Base-by-base conservation (phyloP, 768 basidiomycete species). In the Multifurca ochricompacta region DNA sequence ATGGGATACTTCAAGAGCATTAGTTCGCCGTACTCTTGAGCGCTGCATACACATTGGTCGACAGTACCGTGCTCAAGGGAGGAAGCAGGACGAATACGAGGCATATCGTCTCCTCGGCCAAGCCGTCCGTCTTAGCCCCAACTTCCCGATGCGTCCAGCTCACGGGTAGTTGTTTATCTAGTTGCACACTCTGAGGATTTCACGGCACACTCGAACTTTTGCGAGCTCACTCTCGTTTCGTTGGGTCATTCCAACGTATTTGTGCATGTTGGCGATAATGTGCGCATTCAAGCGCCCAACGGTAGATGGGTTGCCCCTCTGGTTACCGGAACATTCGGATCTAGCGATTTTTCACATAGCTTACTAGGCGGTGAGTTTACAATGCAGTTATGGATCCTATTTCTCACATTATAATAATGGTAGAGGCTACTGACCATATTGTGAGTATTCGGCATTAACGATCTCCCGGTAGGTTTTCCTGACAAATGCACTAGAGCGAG, bases 1-100 rank as follows among this genome's bases (percentile, higher is more conserved):
- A n/a, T 97, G 93, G 93, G 90, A 91, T 59, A 95, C 93, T 0
- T 92, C 87, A 2, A 85, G 83, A 62, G 83, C 79, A 2, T 79
- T 87, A 16, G 81, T 91, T 27, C 76, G 91, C 23, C 78, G 87
- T 19, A 80, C 79, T 0, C 73, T 96, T 23, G 78, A 86, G 62
- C 71, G 75, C 30, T 95, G 92, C 69, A 91, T 97, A 58, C 81
- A 87, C 30, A 67, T 81, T 11, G 93, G 91, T 1, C 70, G 93
- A 3, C 74, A 75, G 63, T 72, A 86, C 59, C 77, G 83, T 54
- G 60, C 77, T 30, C 68, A 72, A 16, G 77, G 81, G 3, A 69
- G 74, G 40, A 89, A 84, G 59, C 65, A 80, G 53, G 86, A 89
- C 65, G 74, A 80, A 63, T 90, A 87, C 61, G 87, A 90, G 64